A percentile compares a stretch with the other conserved stretches of the same genome.
phyloP scores from a whole-genome alignment of 2,329 filamentous ascomycete species.

The Triangularia verruculosa region DNA sequence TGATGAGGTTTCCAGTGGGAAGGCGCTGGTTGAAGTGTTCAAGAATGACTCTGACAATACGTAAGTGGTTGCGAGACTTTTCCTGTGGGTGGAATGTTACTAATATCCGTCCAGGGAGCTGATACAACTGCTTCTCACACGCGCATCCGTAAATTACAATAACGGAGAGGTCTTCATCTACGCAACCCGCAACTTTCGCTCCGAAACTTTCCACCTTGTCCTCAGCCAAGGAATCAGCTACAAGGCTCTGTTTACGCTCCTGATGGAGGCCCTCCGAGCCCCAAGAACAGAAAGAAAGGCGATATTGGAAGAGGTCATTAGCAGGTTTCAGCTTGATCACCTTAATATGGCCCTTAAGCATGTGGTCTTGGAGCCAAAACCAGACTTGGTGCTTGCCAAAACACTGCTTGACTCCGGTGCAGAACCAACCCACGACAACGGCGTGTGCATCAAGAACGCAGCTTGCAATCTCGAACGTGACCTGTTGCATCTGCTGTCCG shows the following conservation, averaged over 20 bases:
- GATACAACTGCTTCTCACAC: slow-evolving; percentile 24
- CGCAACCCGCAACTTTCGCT: slow-evolving; percentile 26
- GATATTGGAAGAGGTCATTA: slow-evolving; percentile 21
- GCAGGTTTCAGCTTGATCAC: slow-evolving; percentile 25
- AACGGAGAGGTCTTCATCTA: slow-evolving; percentile 29
- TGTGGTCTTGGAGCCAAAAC: slow-evolving; percentile 20
- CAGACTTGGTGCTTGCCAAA: slow-evolving; percentile 24
- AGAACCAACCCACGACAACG: slow-evolving; percentile 25
- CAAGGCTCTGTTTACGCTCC: slow-evolving; percentile 25
- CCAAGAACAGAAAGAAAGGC: slow-evolving; percentile 13
- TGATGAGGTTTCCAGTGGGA: slow-evolving; percentile 24
- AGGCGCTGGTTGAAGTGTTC: slow-evolving; percentile 27
- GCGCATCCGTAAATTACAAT: slow-evolving; percentile 29
- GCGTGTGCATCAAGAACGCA: slow-evolving; percentile 28
- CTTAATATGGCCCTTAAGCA: slow-evolving; percentile 28
- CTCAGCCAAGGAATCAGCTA: slow-evolving; percentile 25
- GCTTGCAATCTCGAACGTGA: slow-evolving; percentile 24
- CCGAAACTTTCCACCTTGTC: slow-evolving; percentile 25
- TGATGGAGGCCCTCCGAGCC: slow-evolving; percentile 23
- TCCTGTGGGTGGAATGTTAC: background rate
- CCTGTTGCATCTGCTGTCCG: slow-evolving; percentile 22
- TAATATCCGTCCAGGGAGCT: slow-evolving; percentile 15
- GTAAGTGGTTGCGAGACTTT: slow-evolving; percentile 16
- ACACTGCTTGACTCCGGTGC: slow-evolving; percentile 27
- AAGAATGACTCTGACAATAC: slow-evolving; percentile 20